Evolutionary conservation across 495 filamentous ascomycete genomes (phyloP), one percentile per base, ranked within the genome.

Genomic region (Aspergillus nanangensis): DNA sequence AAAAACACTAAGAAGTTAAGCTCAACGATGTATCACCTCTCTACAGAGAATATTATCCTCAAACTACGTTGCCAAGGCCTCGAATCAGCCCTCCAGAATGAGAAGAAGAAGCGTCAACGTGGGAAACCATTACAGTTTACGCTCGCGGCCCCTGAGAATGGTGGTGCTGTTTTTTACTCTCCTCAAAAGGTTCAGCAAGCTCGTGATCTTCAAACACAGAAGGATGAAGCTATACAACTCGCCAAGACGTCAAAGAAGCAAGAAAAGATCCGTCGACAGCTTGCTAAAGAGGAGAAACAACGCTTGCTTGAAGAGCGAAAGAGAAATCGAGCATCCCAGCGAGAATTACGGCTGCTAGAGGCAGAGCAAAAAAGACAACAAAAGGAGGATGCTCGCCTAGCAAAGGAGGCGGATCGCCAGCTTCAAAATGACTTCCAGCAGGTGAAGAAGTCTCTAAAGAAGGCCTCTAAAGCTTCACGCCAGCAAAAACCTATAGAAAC

Each of bases 101-200:
- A 41, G 38, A 48, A 48, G 38, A 48, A 41, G 45, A 48, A 48
- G 38, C 17, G 38, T 4, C 3, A 41, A 8, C 17, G 13, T 1
- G 20, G 13, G 2, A 48, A 48, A 21, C 4, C 38, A 41, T 24
- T 48, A 8, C 7, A 23, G 18, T 41, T 35, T 24, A 29, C 24
- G 5, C 11, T 48, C 23, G 1, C 9, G 15, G 38, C 45, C 20
- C 13, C 45, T 24, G 19, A 48, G 7, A 11, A 41, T 41, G 19
- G 19, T 8, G 18, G 24, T 36, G 27, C n/a, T n/a, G n/a, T n/a
- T n/a, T n/a, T n/a, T n/a, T n/a, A n/a, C n/a, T n/a, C n/a, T n/a
- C n/a, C n/a, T 47, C 18, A 20, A 4, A 47, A 47, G 35, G 23
- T 47, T 5, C 36, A 47, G 36, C 25, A 47, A 38, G 44, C 36